phyloP scores from a whole-genome alignment of 2,329 filamentous ascomycete species.

The Trichoderma brevicompactum region DNA sequence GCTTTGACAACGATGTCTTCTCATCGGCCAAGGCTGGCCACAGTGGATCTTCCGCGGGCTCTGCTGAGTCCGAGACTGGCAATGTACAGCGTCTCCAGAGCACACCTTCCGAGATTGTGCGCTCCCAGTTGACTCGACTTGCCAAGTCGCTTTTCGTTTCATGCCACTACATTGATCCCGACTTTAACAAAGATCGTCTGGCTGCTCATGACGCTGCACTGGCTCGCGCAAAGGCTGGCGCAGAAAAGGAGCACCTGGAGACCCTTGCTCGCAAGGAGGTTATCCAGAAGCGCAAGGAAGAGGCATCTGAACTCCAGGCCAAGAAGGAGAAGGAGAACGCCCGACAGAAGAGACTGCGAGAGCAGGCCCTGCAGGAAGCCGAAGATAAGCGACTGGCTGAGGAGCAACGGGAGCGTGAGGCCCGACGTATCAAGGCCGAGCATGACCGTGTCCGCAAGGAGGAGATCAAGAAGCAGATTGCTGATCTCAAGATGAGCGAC shows the following conservation, averaged over 20 bases:
- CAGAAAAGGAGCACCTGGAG: constrained; percentile 88
- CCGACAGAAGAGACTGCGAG: constrained; percentile 80
- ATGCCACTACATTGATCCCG: constrained; percentile 92
- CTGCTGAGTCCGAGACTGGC: constrained; percentile 81
- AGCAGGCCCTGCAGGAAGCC: constrained; percentile 85
- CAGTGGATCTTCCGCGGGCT: constrained; percentile 80
- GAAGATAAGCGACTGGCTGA: constrained; percentile 88
- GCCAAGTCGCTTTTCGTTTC: constrained; percentile 91
- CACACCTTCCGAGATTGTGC: constrained; percentile 96
- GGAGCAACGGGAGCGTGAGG: constrained; percentile 89
- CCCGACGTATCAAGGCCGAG: constrained; percentile 82
- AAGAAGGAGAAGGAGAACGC: constrained; percentile 92
- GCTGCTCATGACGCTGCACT: constrained; percentile 81
- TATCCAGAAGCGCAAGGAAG: constrained; percentile 97
- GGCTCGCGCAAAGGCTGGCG: constrained; percentile 79
- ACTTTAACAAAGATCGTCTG: constrained; percentile 79
- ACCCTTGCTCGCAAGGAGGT: constrained; percentile 83
- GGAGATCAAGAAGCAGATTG: constrained; percentile 90
- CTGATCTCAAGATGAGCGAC: constrained; percentile 86
- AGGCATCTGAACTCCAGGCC: constrained; percentile 85
- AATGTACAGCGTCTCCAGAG: constrained; percentile 95
- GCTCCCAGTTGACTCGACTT: constrained; percentile 88
- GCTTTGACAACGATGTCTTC: constrained; percentile 98
- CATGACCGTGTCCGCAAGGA: constrained; percentile 88
- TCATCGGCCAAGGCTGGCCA: constrained; percentile 93